Evolutionary conservation across 352 stramenopile genomes (phyloP).

Genomic region (Globisporangium abappressorium): DNA sequence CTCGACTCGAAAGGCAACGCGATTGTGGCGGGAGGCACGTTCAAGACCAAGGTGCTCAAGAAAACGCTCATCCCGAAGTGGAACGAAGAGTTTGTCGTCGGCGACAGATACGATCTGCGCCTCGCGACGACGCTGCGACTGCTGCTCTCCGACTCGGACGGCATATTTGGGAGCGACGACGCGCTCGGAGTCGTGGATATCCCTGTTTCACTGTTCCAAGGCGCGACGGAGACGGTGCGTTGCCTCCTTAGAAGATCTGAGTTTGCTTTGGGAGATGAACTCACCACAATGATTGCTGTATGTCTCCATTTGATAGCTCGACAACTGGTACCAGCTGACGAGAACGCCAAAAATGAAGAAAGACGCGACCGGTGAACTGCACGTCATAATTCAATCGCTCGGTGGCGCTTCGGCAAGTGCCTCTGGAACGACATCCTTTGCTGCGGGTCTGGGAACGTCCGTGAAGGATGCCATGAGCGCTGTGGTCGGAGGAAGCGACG

Average conservation of each 20-base stretch:
- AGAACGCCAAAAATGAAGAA: slow-evolving; percentile 72
- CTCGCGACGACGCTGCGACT: slow-evolving; percentile 60
- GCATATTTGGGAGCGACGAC: slow-evolving; percentile 61
- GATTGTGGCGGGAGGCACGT: slow-evolving; percentile 42
- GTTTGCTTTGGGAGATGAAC: neutral
- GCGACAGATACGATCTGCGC: slow-evolving; percentile 62
- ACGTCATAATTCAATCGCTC: slow-evolving; percentile 42
- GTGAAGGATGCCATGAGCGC: slow-evolving; percentile 18
- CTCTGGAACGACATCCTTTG: slow-evolving; percentile 1
- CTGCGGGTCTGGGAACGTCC: slow-evolving; percentile 7
- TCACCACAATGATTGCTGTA: neutral
- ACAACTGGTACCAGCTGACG: slow-evolving; percentile 73
- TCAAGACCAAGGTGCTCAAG: slow-evolving; percentile 68
- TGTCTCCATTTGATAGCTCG: slow-evolving; percentile 25
- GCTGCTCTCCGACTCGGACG: slow-evolving; percentile 50
- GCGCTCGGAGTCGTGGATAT: slow-evolving; percentile 69
- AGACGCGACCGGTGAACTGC: slow-evolving; percentile 57
- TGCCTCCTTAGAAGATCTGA: neutral
- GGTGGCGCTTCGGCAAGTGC: neutral
- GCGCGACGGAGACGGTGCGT: slow-evolving; percentile 26
- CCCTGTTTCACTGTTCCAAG: slow-evolving; percentile 50
- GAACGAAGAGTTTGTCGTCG: slow-evolving; percentile 62
- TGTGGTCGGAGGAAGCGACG: slow-evolving; percentile 11
- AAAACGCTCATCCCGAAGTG: slow-evolving; percentile 64
- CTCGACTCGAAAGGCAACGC: slow-evolving; percentile 51